Base-by-base conservation (phyloP, 495 filamentous ascomycete species). In the Neurospora sp. region DNA sequence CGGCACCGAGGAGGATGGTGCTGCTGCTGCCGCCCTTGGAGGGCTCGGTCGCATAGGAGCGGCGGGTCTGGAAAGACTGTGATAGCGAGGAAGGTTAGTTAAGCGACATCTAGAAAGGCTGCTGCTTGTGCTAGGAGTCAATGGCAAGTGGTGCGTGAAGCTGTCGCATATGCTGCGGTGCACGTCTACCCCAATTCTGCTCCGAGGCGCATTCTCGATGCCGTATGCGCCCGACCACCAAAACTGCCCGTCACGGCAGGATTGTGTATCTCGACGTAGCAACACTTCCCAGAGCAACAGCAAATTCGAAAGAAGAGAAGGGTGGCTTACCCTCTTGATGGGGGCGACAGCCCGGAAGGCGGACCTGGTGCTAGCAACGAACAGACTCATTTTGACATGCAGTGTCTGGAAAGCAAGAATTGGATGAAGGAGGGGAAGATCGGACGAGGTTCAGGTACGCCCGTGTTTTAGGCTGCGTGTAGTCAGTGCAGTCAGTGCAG, bases 21-120 rank as follows among this genome's bases (percentile, higher is more conserved):
- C 85, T 88, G 72, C 35, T 77, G 72, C 35, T 77, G 73, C 82
- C 76, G 70, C 76, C 79, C 39, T 80, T 79, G 73, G 76, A 73
- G 35, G 76, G 74, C 70, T 88, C 85, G 72, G 87, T 88, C n/a
- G 88, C 87, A 76, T 89, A 89, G 11, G 48, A 23, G 69, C 83
- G 80, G 76, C 87, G 86, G 70, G 73, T 66, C 71, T 79, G 74
- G 44, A 76, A 39, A 71, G 72, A 72, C 77, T 78, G 59, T 5
- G 35, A 27, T n/a, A 11, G 3, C 23, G n/a, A 71, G 38, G 27
- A 71, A 35, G 41, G 41, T 37, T 11, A 16, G 23, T 14, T 69
- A 2, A 14, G 35, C 71, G 38, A 14, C 70, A 7, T 11, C 74
- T 18, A 12, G 37, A 39, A 39, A 14, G 12, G 73, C 35, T 44